A percentile compares a stretch with the other conserved stretches of the same genome.
phyloP scores from a whole-genome alignment of 495 filamentous ascomycete genomes.

The Hypomontagnella submonticulosa region DNA sequence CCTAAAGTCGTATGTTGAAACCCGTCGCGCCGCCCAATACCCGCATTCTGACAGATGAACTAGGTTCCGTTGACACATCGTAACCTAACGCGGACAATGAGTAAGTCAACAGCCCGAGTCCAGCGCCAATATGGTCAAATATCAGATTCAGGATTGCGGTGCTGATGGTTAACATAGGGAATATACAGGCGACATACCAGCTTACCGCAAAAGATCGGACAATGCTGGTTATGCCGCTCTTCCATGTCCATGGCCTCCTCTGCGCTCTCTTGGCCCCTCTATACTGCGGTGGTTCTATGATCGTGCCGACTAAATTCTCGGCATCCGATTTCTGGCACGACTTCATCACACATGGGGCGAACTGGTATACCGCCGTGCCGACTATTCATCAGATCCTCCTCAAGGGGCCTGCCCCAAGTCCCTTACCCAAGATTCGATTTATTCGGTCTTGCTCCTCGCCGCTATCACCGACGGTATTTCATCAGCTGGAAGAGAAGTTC shows the following conservation, averaged over 20 bases:
- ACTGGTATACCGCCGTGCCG: constrained; percentile 89
- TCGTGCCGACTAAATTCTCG: constrained; percentile 81
- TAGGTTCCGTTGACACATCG: constrained; percentile 79
- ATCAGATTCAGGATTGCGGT: not conserved
- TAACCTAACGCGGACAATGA: constrained; percentile 80
- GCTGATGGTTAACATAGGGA: constrained; percentile 55
- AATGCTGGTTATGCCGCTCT: constrained; percentile 89
- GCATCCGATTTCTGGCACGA: constrained; percentile 83
- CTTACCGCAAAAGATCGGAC: constrained; percentile 76
- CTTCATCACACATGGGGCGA: constrained; percentile 75
- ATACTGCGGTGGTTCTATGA: constrained; percentile 74
- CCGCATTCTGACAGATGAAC: constrained; percentile 24
- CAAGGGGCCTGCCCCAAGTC: constrained; percentile 69
- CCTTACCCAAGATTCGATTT: constrained; percentile 79
- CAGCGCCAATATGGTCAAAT: not conserved
- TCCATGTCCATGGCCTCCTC: constrained; percentile 87
- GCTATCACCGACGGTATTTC: constrained; percentile 78
- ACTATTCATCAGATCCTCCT: constrained; percentile 92
- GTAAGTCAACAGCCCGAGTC: constrained; percentile 51
- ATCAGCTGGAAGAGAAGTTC: constrained; percentile 76
- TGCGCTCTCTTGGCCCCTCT: constrained; percentile 82
- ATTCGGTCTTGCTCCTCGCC: constrained; percentile 89
- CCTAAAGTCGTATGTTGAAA: constrained; percentile 73
- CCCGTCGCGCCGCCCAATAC: not conserved
- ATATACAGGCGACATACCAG: constrained; percentile 79